Conservation (phyloP, 495 filamentous ascomycete species). For the Aspergillus sclerotioniger region DNA sequence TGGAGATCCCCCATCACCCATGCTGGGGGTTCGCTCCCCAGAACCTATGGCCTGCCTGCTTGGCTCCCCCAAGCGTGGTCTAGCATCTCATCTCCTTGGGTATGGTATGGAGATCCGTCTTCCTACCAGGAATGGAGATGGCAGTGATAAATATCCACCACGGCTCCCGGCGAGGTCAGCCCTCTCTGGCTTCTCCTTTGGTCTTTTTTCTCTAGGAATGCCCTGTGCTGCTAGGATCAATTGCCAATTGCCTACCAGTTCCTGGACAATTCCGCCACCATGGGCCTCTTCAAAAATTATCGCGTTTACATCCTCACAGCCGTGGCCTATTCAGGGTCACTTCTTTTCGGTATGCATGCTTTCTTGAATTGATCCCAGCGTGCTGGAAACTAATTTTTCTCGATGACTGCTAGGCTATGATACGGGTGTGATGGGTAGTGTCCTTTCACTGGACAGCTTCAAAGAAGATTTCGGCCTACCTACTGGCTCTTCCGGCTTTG, state of each 20-base stretch:
- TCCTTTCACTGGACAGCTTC: conserved; percentile 54
- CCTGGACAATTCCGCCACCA: background rate
- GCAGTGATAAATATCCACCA: background rate
- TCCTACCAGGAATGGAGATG: background rate
- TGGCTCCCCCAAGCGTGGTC: background rate
- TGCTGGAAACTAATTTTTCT: background rate
- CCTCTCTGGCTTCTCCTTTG: background rate
- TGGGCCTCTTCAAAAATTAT: conserved; percentile 48
- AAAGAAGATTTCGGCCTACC: conserved; percentile 54
- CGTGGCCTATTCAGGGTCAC: conserved; percentile 52
- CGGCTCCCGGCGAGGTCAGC: background rate
- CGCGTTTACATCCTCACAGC: conserved; percentile 53
- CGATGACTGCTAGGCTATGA: conserved; percentile 41
- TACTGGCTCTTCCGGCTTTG: conserved; percentile 27
- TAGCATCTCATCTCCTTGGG: background rate
- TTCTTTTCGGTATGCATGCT: conserved; percentile 47
- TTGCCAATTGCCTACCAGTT: background rate
- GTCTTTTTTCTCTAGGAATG: background rate
- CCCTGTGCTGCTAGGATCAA: conserved; percentile 4
- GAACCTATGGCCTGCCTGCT: background rate
- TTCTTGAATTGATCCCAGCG: background rate
- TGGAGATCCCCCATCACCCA: background rate
- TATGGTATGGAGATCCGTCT: background rate
- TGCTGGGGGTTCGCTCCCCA: background rate
- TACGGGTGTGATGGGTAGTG: conserved; percentile 59